Conservation (phyloP, 2,329 filamentous ascomycete species). For the Monilinia polystroma region DNA sequence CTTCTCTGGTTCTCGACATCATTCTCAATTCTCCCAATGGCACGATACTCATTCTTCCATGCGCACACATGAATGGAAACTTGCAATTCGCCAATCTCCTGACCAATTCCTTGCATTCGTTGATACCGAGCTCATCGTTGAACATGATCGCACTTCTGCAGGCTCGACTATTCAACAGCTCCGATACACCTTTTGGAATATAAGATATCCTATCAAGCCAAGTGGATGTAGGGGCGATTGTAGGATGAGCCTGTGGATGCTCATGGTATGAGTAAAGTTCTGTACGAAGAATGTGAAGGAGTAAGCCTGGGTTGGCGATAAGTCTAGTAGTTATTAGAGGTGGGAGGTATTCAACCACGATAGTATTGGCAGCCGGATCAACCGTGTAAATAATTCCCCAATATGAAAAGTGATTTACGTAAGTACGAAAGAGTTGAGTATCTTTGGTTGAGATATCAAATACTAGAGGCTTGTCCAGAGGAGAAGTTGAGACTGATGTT, state of each 20-base stretch:
- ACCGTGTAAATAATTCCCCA: slow-evolving; percentile 69
- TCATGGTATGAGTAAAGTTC: slow-evolving; percentile 64
- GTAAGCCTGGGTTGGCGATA: slow-evolving; percentile 64
- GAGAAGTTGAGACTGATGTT: slow-evolving; percentile 40
- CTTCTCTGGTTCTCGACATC: background rate
- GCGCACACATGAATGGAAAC: slow-evolving; percentile 82
- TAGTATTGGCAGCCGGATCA: background rate
- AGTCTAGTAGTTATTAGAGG: slow-evolving; percentile 74
- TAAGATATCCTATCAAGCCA: slow-evolving; percentile 65
- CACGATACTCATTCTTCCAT: slow-evolving; percentile 68
- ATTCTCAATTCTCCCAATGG: slow-evolving; percentile 54
- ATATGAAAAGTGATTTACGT: slow-evolving; percentile 56
- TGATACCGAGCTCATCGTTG: slow-evolving; percentile 63
- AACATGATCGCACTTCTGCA: slow-evolving; percentile 86
- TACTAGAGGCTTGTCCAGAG: slow-evolving; percentile 53
- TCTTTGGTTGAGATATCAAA: slow-evolving; percentile 68
- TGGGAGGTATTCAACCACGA: slow-evolving; percentile 63
- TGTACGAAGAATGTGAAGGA: slow-evolving; percentile 71
- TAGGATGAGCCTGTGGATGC: slow-evolving; percentile 1
- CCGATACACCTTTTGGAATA: slow-evolving; percentile 73
- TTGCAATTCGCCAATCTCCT: slow-evolving; percentile 57
- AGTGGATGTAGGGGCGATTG: slow-evolving; percentile 28
- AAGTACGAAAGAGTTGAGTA: slow-evolving; percentile 53
- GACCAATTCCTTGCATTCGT: slow-evolving; percentile 61
- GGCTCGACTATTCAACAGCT: slow-evolving; percentile 72